These are phyloP conservation scores for Venturia pyrina DNA, from an alignment of 2,329 filamentous ascomycete genomes.

Conservation along the genomic window DNA sequence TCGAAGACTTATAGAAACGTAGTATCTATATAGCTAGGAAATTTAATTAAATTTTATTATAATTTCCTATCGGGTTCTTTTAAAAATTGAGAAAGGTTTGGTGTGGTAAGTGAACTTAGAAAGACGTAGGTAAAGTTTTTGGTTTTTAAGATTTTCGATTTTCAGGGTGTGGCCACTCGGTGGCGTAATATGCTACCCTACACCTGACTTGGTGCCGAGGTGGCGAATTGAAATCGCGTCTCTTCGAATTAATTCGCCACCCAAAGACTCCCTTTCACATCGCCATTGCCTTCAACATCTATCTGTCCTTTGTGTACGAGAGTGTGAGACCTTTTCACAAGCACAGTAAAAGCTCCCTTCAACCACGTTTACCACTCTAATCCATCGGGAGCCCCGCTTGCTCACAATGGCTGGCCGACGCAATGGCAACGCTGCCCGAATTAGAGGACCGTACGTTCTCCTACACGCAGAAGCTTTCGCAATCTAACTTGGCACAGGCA, in stretches of 20 bases:
- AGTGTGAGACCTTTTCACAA: background rate
- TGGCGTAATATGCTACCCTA: too few relatives aligned
- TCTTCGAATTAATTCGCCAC: background rate
- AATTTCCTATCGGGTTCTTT: too few relatives aligned
- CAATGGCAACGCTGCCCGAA: constrained; percentile 22
- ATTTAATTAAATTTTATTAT: too few relatives aligned
- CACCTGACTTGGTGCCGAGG: background rate
- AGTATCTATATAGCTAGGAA: too few relatives aligned
- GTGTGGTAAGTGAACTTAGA: too few relatives aligned
- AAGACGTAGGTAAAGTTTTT: too few relatives aligned
- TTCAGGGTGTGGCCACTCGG: too few relatives aligned
- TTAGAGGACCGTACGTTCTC: constrained; percentile 42
- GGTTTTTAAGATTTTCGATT: too few relatives aligned
- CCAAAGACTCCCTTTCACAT: background rate
- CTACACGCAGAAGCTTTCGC: background rate
- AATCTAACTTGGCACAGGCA: constrained; percentile 31
- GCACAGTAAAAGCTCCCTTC: background rate
- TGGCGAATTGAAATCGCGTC: background rate
- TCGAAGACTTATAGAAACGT: too few relatives aligned
- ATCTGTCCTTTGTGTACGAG: background rate
- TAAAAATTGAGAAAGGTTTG: too few relatives aligned
- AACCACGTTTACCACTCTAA: background rate
- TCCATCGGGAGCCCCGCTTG: background rate
- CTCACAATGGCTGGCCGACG: background rate
- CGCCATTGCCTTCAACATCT: background rate